Evolutionary conservation across 345 rosid genomes (phyloP).

Genomic region (Geranium brycei): DNA sequence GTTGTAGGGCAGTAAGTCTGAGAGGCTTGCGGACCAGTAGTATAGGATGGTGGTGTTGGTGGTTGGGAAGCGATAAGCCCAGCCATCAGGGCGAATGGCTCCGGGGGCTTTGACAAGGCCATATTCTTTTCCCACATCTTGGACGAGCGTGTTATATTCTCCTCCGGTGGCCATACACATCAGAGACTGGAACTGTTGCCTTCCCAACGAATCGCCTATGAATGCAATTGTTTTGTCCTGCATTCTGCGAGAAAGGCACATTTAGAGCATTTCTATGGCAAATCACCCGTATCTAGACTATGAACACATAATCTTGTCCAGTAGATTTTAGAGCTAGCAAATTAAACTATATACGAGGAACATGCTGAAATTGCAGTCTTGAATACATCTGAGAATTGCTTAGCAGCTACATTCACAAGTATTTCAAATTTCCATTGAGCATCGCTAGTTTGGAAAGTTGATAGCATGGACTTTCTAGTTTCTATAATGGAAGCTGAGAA

Average conservation of each 20-base stretch:
- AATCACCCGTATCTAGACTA: too few species aligned
- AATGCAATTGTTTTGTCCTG: slow-evolving; percentile 69
- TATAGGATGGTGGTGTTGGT: slow-evolving; percentile 67
- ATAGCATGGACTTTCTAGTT: too few species aligned
- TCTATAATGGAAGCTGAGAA: too few species aligned
- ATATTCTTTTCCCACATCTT: slow-evolving; percentile 48
- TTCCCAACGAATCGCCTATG: slow-evolving; percentile 70
- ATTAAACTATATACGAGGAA: too few species aligned
- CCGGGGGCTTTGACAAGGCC: slow-evolving; percentile 41
- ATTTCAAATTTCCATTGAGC: too few species aligned
- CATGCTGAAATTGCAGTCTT: too few species aligned
- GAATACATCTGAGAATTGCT: too few species aligned
- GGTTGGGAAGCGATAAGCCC: slow-evolving; percentile 45
- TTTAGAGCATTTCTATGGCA: neutral
- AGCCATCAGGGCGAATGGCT: slow-evolving; percentile 57
- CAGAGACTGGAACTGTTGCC: slow-evolving; percentile 65
- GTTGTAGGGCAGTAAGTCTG: slow-evolving; percentile 41
- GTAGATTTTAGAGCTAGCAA: too few species aligned
- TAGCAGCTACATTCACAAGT: too few species aligned
- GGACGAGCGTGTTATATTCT: slow-evolving; percentile 34
- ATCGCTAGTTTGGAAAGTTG: too few species aligned
- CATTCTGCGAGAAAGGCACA: slow-evolving; percentile 31
- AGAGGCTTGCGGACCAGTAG: slow-evolving; percentile 60
- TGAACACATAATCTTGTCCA: too few species aligned
- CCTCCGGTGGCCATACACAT: slow-evolving; percentile 81